Percentiles rank a stretch among this genome's conserved stretches.
These are phyloP conservation scores for Pythium vanterpoolii DNA, from an alignment of 352 stramenopile genomes.

Conservation along the genomic window DNA sequence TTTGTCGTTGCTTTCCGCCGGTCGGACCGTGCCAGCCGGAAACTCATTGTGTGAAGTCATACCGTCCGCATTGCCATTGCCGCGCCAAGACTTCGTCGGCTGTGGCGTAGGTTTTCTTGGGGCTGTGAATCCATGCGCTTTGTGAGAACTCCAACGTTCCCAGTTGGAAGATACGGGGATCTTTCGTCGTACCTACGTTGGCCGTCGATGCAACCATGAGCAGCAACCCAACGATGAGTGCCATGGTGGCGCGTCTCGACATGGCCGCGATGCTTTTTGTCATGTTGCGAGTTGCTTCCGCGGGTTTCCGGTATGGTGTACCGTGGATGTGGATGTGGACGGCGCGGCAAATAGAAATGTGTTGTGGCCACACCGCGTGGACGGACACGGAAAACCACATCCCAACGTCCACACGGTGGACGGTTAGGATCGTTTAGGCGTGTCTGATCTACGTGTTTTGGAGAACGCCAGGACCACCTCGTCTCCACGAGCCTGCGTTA, in stretches of 20 bases:
- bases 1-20: background rate
- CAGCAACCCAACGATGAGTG: background rate
- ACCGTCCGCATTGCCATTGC: background rate
- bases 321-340: background rate
- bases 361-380: constrained; percentile 10
- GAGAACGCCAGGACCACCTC: too few species aligned
- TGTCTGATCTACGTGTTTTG: background rate
- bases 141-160: background rate
- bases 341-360: background rate
- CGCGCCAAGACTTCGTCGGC: background rate
- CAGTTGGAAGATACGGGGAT: background rate
- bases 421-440: background rate
- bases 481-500: too few species aligned
- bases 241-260: background rate
- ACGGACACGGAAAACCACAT: background rate
- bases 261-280: background rate
- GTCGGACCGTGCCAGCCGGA: background rate
- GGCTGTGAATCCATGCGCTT: background rate
- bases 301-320: background rate
- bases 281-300: background rate
- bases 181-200: background rate
- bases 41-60: background rate
- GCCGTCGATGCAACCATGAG: background rate
- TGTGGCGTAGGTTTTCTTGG: background rate
- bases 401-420: background rate